Percentiles rank a stretch among this genome's conserved stretches.
These are phyloP conservation scores for Ambrosia artemisiifolia DNA, from an alignment of 129 eudicot genomes.

Conservation along the genomic window DNA sequence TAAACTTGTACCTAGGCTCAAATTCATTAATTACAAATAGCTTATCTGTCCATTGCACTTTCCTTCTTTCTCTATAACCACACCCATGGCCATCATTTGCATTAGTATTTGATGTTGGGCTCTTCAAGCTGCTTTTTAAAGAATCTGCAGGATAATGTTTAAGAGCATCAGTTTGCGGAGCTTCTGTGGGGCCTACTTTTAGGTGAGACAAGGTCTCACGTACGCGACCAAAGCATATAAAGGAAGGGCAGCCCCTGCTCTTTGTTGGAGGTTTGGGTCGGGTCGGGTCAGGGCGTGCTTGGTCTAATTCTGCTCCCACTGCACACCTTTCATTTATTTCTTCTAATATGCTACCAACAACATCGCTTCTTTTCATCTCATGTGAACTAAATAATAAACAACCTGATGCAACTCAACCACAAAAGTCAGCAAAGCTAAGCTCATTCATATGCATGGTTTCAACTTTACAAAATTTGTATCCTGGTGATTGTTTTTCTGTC, in stretches of 20 bases:
- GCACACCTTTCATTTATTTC: background rate
- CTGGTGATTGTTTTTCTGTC: too few species aligned
- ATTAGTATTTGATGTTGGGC: conserved; percentile 19
- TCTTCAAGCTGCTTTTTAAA: conserved; percentile 73
- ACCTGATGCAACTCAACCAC: conserved; percentile 1
- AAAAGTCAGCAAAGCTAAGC: conserved; percentile 15
- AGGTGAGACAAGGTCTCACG: conserved; percentile 58
- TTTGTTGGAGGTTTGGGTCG: conserved; percentile 68
- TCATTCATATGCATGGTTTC: too few species aligned
- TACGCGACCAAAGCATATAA: conserved; percentile 75
- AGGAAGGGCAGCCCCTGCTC: conserved; percentile 67
- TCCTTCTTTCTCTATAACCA: conserved; percentile 43
- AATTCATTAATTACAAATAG: conserved; percentile 73
- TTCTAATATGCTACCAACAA: background rate
- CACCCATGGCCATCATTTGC: conserved; percentile 26
- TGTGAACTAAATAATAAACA: background rate
- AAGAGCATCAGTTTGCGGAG: conserved; percentile 37
- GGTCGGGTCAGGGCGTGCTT: conserved; percentile 35
- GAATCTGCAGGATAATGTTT: conserved; percentile 21
- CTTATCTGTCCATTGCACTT: conserved; percentile 79
- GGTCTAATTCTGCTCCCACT: background rate
- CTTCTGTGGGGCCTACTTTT: conserved; percentile 73
- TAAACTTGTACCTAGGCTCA: conserved; percentile 77
- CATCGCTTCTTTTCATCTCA: background rate
- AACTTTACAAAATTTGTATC: too few species aligned